Base-by-base conservation (phyloP, 495 filamentous ascomycete genomes). In the Lasiosphaeria ovina region DNA sequence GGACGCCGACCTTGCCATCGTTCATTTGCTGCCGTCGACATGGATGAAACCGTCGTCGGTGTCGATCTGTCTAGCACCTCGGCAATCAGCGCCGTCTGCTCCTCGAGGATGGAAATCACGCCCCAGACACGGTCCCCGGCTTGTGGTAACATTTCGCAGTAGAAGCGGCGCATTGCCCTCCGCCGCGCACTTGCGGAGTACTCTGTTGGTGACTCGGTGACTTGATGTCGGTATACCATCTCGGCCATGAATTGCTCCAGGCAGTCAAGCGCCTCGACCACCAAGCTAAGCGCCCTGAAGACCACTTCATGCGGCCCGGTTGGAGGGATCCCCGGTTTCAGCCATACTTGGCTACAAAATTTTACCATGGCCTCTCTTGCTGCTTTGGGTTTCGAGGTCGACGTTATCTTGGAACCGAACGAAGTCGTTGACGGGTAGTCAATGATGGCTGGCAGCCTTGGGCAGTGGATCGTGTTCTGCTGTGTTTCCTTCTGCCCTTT, bases 11-110 rank as follows among this genome's bases (percentile, higher is more conserved):
- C 24, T 24, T 24, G 24, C 24, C 24, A 24, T 24, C 24, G 24
- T 24, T 24, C 12, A 42, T 7, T 42, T 7, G 1, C 12, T 7
- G 38, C 12, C 8, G 38, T 47, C 12, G 2, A 9, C 6, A n/a
- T 47, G 44, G 44, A 11, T 16, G 54, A 34, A 42, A 9, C 3
- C 16, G 17, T 14, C 16, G 7, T 11, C 3, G 11, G 54, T 34
- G 35, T 45, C 36, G 54, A 9, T 3, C 14, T 12, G 24, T 57
- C 54, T 2, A 57, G 54, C 14, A 57, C 31, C 8, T 32, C 31
- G 17, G 40, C 54, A 24, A 57, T 32, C 12, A 57, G 24, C 10
- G n/a, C 40, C 36, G 54, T 42, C 44, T 57, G 54, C n/a, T 57
- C 54, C 17, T 48, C 40, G 5, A 57, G 40, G 40, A 57, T 45